Evolutionary conservation across 2,329 filamentous ascomycete species (phyloP), one percentile per base, ranked within the genome.

Genomic region (Dactylellina drechsleri): DNA sequence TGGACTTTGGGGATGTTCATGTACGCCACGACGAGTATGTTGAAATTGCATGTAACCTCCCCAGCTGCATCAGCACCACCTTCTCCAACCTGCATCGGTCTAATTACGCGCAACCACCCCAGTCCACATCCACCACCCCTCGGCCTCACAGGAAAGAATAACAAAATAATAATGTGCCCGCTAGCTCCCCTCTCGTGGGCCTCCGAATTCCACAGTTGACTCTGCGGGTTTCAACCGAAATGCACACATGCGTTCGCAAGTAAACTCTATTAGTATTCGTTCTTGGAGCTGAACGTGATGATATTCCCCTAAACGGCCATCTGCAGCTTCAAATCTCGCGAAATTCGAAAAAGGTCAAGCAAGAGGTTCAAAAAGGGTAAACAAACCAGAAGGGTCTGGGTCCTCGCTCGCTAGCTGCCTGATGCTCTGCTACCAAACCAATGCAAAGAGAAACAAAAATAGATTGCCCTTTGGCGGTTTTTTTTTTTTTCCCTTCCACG

Each of bases 61-160:
- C 31, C 31, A 36, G 31, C 31, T 36, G 31, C 31, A 36, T 5
- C 59, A 41, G 20, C 49, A 66, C 54, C 53, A 66, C 68, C 68
- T 73, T 73, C 68, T 73, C 53, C 61, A 61, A 59, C 54, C 61
- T 65, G 60, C 41, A 66, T 66, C 68, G 68, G 68, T 28, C 56
- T 61, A 73, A 73, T 73, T 66, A 61, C 57, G 49, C 41, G 31
- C 53, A 43, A 36, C 31, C 31, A 36, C 31, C 61, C 16, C 43
- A 12, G 16, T n/a, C 43, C 31, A 36, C 31, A 18, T n/a, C 15
- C 13, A 47, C 43, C 43, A 12, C 43, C 16, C 12, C 18, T 18
- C 12, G 47, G 53, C n/a, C 13, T 15, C 62, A 66, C 47, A 61
- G 56, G 50, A 70, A 70, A 47, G 49, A 31, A 49, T 54, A 68